Conservation (phyloP, 1,284 basidiomycete genomes). For the Austroboletus rostrupii region DNA sequence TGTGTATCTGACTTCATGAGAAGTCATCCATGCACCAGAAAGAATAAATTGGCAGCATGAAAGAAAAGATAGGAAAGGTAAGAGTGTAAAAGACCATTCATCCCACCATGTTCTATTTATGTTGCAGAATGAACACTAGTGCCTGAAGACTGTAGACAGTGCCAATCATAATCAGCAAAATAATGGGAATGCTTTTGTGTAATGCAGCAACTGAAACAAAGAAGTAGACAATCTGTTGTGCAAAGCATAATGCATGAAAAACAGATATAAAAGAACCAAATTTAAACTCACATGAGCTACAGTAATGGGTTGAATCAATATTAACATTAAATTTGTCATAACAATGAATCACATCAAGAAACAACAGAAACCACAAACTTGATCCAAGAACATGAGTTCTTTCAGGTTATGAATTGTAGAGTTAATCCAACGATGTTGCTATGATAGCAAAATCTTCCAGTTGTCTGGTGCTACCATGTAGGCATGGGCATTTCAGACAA, state of each 20-base stretch:
- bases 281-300: conserved; percentile 80
- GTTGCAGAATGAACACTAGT: conserved; percentile 78
- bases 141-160: conserved; percentile 93
- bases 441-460: conserved; percentile 93
- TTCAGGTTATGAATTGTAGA: conserved; percentile 97
- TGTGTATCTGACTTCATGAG: conserved; percentile 92
- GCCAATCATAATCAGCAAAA: conserved; percentile 89
- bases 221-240: conserved; percentile 75
- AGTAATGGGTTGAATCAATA: conserved; percentile 86
- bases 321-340: conserved; percentile 90
- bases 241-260: conserved; percentile 9
- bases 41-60: conserved; percentile 93
- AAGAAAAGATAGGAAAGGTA: conserved; percentile 88
- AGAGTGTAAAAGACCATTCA: conserved; percentile 87
- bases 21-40: conserved; percentile 99
- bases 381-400: conserved; percentile 88
- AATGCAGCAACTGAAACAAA: conserved; percentile 71
- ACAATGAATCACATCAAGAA: conserved; percentile 99
- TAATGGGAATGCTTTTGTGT: conserved; percentile 62
- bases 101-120: conserved; percentile 49
- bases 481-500: conserved; percentile 90
- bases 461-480: conserved; percentile 89
- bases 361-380: conserved; percentile 95
- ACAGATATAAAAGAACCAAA: not conserved
- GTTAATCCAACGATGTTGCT: conserved; percentile 99